Conservation (phyloP, 306 rosid species). For the Aeschynomene evenia region DNA sequence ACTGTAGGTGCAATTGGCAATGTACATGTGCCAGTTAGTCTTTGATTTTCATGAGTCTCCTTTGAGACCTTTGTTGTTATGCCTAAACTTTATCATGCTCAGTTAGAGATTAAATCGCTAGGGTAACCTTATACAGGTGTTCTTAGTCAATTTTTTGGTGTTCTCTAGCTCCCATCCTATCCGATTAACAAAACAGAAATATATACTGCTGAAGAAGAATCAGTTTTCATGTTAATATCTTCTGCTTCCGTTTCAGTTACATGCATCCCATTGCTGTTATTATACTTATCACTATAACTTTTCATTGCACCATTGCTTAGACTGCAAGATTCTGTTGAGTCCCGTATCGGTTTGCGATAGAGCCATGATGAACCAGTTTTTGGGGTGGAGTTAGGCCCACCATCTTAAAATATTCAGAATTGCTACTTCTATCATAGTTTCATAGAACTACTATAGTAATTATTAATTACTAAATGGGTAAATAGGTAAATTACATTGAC, state of each 20-base stretch:
- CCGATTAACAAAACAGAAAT: conserved; percentile 3
- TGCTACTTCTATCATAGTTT: not conserved
- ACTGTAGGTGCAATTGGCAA: not conserved
- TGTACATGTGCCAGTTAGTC: not conserved
- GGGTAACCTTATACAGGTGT: not conserved
- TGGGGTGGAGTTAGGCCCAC: too few species aligned
- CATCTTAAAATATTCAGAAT: too few species aligned
- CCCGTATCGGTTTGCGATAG: too few species aligned
- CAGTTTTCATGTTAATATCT: not conserved
- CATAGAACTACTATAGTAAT: not conserved
- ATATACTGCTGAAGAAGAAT: conserved; percentile 26
- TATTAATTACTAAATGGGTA: not conserved
- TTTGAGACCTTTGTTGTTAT: not conserved
- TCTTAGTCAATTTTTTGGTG: not conserved
- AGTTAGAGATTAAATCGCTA: not conserved
- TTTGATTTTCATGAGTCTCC: not conserved
- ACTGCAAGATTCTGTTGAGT: not conserved
- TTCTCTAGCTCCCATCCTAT: conserved; percentile 14
- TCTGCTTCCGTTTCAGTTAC: conserved; percentile 1
- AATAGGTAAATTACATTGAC: too few species aligned
- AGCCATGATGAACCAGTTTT: too few species aligned
- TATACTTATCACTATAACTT: not conserved
- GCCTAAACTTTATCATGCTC: not conserved
- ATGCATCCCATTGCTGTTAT: not conserved
- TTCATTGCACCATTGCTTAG: not conserved